phyloP scores from a whole-genome alignment of 179 eudicot genomes.

The Actinidia chinensis region DNA sequence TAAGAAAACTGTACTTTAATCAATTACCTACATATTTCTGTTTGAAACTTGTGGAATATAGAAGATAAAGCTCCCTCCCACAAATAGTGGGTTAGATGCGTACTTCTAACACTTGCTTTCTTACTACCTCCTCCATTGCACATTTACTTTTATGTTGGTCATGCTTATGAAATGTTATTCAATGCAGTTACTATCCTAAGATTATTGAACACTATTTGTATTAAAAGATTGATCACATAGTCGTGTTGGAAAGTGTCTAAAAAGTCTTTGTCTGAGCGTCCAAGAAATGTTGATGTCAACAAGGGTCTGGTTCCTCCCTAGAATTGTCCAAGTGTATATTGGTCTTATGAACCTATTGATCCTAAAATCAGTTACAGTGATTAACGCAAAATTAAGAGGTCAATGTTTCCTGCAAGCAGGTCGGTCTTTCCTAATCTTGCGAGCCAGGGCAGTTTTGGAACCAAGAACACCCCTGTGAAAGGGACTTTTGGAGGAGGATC shows the following conservation, averaged over 20 bases:
- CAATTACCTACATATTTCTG: too few relatives aligned
- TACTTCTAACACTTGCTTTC: too few relatives aligned
- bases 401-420: slow-evolving; percentile 39
- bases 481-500: slow-evolving; percentile 47
- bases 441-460: slow-evolving; percentile 53
- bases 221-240: background rate
- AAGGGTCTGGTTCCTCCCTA: too few relatives aligned
- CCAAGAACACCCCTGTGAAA: slow-evolving; percentile 62
- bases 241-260: background rate
- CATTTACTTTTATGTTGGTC: too few relatives aligned
- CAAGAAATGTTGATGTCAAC: background rate
- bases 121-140: too few relatives aligned
- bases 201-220: background rate
- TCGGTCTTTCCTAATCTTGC: slow-evolving; percentile 72
- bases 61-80: too few relatives aligned
- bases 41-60: too few relatives aligned
- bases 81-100: too few relatives aligned
- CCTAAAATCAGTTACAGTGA: background rate
- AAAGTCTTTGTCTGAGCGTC: background rate
- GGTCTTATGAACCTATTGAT: slow-evolving; percentile 5
- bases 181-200: too few relatives aligned
- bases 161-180: too few relatives aligned
- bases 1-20: too few relatives aligned
- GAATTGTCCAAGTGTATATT: background rate
- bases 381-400: background rate